These are phyloP conservation scores for Hyaloscypha bicolor DNA, from an alignment of 495 filamentous ascomycete genomes.

Conservation along the genomic window DNA sequence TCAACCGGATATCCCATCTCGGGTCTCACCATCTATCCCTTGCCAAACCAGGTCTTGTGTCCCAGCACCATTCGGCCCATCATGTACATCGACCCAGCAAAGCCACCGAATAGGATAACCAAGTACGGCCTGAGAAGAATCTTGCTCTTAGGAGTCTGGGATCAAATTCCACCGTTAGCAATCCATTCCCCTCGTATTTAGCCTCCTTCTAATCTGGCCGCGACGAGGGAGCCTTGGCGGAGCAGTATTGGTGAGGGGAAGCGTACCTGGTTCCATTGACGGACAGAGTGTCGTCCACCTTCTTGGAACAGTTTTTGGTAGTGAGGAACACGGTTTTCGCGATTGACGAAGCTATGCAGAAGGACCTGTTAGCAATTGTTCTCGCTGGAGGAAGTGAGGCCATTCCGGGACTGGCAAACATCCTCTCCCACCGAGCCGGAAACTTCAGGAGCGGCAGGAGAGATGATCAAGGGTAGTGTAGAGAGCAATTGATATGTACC, in stretches of 20 bases:
- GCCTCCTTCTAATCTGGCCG: background rate
- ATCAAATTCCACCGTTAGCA: background rate
- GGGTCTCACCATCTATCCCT: constrained; percentile 33
- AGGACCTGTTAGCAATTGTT: constrained; percentile 12
- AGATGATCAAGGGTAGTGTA: background rate
- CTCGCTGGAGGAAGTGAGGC: constrained; percentile 4
- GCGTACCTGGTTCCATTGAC: constrained; percentile 86
- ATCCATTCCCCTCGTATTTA: background rate
- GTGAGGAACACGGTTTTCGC: constrained; percentile 81
- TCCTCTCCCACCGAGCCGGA: background rate
- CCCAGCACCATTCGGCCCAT: constrained; percentile 61
- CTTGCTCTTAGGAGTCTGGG: constrained; percentile 63
- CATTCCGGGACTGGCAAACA: constrained; percentile 9
- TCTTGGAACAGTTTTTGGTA: constrained; percentile 84
- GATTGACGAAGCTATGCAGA: constrained; percentile 65
- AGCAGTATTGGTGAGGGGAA: constrained; percentile 23
- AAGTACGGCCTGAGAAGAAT: constrained; percentile 76
- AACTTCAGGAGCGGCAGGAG: background rate
- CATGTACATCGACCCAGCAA: constrained; percentile 54
- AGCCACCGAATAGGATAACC: constrained; percentile 63
- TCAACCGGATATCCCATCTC: background rate
- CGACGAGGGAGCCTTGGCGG: background rate
- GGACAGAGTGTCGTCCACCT: constrained; percentile 67
- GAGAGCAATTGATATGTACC: constrained; percentile 29
- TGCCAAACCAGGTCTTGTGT: constrained; percentile 87